A percentile compares a stretch with the other conserved stretches of the same genome.
Conservation (phyloP, 2,329 filamentous ascomycete species). For the Cercospora berteroae region DNA sequence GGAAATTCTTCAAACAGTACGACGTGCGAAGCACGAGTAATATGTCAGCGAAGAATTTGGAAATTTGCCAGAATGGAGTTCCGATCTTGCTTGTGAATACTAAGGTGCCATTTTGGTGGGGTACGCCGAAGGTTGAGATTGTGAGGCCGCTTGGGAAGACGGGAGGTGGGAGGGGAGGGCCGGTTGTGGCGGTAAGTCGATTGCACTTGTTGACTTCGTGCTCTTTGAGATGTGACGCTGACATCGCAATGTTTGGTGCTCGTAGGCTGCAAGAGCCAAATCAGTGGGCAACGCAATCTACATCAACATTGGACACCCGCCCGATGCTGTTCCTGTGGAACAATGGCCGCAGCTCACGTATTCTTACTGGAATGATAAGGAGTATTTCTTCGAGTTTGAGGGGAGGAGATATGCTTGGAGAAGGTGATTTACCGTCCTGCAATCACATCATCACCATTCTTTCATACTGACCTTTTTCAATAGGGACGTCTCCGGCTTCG, state of each 20-base stretch:
- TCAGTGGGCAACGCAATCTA: slow-evolving; percentile 7
- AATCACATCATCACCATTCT: too few relatives aligned
- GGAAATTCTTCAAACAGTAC: slow-evolving; percentile 13
- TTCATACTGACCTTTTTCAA: background rate
- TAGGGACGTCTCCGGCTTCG: slow-evolving; percentile 7
- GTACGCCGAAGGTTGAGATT: slow-evolving; percentile 10
- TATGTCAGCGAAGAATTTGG: slow-evolving; percentile 10
- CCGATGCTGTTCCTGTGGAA: slow-evolving; percentile 4
- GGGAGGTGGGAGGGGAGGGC: background rate
- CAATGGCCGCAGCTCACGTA: slow-evolving; percentile 13
- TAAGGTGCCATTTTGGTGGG: slow-evolving; percentile 6
- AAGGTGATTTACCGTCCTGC: slow-evolving; percentile 4
- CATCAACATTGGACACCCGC: slow-evolving; percentile 14
- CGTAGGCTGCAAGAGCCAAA: slow-evolving; percentile 4
- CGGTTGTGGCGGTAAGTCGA: background rate
- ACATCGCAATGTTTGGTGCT: background rate
- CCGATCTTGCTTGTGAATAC: slow-evolving; percentile 8
- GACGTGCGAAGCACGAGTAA: slow-evolving; percentile 9
- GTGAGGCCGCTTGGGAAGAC: background rate
- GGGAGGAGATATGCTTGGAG: slow-evolving; percentile 13
- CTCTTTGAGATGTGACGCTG: background rate
- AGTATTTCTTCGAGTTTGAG: slow-evolving; percentile 6
- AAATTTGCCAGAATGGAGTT: slow-evolving; percentile 12
- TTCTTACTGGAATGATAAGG: slow-evolving; percentile 3
- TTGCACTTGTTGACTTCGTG: background rate